These are phyloP conservation scores for Aspergillus amoenus DNA, from an alignment of 2,329 filamentous ascomycete species.

Conservation along the genomic window DNA sequence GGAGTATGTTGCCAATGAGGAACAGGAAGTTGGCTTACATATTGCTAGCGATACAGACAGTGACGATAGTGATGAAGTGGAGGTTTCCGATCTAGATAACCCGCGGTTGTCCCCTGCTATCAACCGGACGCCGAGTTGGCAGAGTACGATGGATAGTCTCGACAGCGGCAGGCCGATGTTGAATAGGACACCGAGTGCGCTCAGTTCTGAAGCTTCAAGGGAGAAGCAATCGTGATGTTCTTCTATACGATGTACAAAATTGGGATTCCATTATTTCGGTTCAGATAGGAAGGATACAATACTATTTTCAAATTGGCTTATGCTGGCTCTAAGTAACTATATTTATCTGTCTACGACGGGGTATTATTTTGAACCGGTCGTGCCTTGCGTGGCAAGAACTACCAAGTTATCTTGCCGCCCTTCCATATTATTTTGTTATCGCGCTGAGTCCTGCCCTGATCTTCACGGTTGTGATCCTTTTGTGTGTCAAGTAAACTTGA, in stretches of 20 bases:
- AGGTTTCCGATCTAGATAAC: background rate
- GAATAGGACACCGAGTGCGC: background rate
- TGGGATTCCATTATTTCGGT: background rate
- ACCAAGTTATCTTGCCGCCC: too few relatives aligned
- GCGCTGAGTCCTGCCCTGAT: background rate
- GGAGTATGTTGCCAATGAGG: background rate
- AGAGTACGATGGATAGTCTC: background rate
- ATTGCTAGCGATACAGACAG: background rate
- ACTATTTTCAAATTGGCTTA: background rate
- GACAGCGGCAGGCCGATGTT: background rate
- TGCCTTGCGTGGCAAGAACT: background rate
- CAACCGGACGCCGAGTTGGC: background rate
- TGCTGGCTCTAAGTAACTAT: background rate
- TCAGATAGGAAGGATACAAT: background rate
- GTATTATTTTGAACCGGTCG: background rate
- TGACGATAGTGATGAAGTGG: background rate
- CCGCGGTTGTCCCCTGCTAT: background rate
- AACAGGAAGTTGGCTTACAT: background rate
- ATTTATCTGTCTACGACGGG: background rate
- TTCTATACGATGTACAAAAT: background rate
- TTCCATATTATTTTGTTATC: too few relatives aligned
- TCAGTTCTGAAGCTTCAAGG: background rate
- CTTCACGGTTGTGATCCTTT: background rate
- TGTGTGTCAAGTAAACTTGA: background rate
- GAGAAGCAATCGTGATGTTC: background rate